phyloP scores from a whole-genome alignment of 305 asterid species.

The Coffea humblotiana region DNA sequence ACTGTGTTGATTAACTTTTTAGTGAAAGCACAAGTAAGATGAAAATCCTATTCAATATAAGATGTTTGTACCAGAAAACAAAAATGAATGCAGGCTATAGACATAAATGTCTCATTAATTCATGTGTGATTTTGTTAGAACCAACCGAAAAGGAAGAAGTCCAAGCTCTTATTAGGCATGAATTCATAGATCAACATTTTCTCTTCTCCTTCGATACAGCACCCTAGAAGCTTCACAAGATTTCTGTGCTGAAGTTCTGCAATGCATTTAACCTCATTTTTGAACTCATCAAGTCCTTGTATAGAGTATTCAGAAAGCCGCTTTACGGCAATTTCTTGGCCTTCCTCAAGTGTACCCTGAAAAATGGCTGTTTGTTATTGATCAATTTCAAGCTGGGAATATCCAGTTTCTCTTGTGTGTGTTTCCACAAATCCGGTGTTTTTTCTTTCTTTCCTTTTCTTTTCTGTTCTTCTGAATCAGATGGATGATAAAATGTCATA shows the following conservation, averaged over 20 bases:
- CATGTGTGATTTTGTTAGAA: neutral
- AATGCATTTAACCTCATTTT: constrained; percentile 20
- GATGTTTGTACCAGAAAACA: neutral
- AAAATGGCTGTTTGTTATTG: neutral
- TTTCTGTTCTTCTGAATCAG: neutral
- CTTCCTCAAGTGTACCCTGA: constrained; percentile 24
- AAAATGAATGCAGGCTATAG: neutral
- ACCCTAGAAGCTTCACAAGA: constrained; percentile 29
- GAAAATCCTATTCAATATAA: too few relatives aligned
- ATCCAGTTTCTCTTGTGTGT: neutral
- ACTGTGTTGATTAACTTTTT: neutral
- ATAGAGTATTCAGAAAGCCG: constrained; percentile 23
- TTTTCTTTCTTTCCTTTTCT: neutral
- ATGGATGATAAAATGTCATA: too few relatives aligned
- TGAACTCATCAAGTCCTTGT: constrained; percentile 24
- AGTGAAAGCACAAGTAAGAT: neutral
- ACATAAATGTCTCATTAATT: neutral
- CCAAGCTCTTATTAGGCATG: constrained; percentile 1
- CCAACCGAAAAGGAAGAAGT: constrained; percentile 17
- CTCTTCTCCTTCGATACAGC: constrained; percentile 20
- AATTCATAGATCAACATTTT: neutral
- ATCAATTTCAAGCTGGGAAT: neutral
- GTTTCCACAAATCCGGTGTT: neutral
- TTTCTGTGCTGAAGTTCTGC: constrained; percentile 28
- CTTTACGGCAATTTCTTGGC: constrained; percentile 27